Evolutionary conservation across 2,329 filamentous ascomycete genomes (phyloP).

Genomic region (Triangularia setosa): DNA sequence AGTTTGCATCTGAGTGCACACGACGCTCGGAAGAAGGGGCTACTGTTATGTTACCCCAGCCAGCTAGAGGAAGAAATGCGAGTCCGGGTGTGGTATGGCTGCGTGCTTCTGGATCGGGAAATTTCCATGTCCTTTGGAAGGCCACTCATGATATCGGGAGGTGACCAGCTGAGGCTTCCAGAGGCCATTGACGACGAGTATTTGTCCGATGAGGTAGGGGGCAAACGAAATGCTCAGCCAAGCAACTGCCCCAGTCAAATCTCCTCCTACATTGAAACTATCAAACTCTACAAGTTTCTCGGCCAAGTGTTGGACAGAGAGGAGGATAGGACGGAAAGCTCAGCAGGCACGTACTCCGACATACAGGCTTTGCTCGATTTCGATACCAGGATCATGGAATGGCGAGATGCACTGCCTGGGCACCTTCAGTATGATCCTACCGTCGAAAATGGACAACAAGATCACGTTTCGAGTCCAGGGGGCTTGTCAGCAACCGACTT

Average conservation of each 20-base stretch:
- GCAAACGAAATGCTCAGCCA: neutral
- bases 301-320: conserved; percentile 6
- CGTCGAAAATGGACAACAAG: neutral
- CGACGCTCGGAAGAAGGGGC: conserved; percentile 3
- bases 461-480: neutral
- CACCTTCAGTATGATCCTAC: conserved; percentile 1
- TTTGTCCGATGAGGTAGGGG: neutral
- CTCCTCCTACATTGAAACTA: conserved; percentile 2
- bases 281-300: conserved; percentile 10
- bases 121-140: conserved; percentile 10
- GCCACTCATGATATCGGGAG: conserved; percentile 7
- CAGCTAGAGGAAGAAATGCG: conserved; percentile 11
- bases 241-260: neutral
- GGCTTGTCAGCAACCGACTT: neutral
- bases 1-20: conserved; percentile 23
- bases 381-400: conserved; percentile 8
- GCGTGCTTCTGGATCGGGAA: conserved; percentile 7
- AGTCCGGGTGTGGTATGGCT: conserved; percentile 3
- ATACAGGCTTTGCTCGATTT: conserved; percentile 4
- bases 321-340: neutral
- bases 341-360: neutral
- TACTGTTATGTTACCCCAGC: neutral
- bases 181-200: conserved; percentile 10
- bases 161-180: conserved; percentile 3
- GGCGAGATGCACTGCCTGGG: neutral